Base-by-base conservation (phyloP, 1,284 basidiomycete species). In the Cutaneotrichosporon sp. region DNA sequence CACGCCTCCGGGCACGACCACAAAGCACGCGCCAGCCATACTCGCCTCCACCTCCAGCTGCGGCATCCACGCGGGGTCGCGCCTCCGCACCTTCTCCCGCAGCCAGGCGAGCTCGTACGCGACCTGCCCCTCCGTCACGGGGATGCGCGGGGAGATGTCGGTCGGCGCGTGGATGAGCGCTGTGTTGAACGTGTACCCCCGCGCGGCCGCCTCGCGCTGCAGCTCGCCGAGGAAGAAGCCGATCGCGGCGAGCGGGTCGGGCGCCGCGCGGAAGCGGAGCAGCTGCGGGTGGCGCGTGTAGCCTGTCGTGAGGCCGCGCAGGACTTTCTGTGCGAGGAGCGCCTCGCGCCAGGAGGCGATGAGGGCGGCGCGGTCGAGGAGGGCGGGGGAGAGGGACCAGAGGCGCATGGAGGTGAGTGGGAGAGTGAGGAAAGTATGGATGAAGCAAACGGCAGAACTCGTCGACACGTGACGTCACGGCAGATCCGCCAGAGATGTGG, bases 271-370 rank as follows among this genome's bases (percentile, higher is more conserved):
- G 46, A 59, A 59, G 10, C 58, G 51, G 24, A 42, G n/a, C 1
- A 59, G 46, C 20, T 59, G 58, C n/a, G 58, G 52, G 34, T 59
- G 58, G 16, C 55, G 49, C 5, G 31, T 54, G 34, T 59, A 59
- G 4, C 58, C 58, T 34, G 31, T 54, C n/a, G 58, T 59, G 3
- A n/a, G 24, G 53, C 58, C 58, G 2, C 53, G 45, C 11, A 59
- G 58, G 18, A 59, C 58, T 10, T 54, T 54, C 29, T 59, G 58
- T 3, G 58, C 58, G 25, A 59, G 58, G 6, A 59, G 53, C 10
- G 33, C 58, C 27, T 59, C 58, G 34, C 58, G 58, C 58, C 58
- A 54, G n/a, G 45, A 54, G 2, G 58, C 58, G 4, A 54, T 54
- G 24, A 59, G 34, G 11, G 52, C 58, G 7, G 45, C 47, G 18